Evolutionary conservation across 306 rosid species (phyloP), one percentile per base, ranked within the genome.

Genomic region (Quercus cerris): DNA sequence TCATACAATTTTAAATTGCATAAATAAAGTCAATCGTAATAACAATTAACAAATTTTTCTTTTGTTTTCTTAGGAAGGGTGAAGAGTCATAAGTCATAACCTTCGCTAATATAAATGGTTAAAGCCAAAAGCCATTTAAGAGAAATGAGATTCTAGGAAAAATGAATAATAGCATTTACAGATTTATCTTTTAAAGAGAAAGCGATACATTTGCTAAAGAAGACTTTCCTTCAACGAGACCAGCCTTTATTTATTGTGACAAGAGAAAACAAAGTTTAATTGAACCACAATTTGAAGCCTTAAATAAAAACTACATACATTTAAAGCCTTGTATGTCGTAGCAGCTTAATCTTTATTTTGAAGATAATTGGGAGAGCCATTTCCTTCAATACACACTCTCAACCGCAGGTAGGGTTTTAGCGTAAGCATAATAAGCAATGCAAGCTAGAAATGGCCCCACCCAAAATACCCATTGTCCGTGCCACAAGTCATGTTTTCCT

Each of bases 381-480:
- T 49, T 49, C 54, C 54, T 49, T 19, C 17, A 19, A 4, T 49
- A 71, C 75, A 51, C 25, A 49, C 41, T 52, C 46, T 55, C 17
- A 46, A 6, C 0, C 28, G 62, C 49, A 3, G 84, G 85, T 1
- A 85, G 49, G 56, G 75, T 71, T n/a, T 8, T 31, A 1, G 20
- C 22, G 46, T 69, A 28, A n/a, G 7, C 1, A 49, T 31, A 67
- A 58, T 67, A 81, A 18, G 22, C 5, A n/a, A 75, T 30, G 30
- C 80, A 81, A 31, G 80, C 84, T 3, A 81, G 41, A 41, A 75
- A 27, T 3, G 84, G 84, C 5, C 81, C 84, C 13, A 59, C 23
- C 84, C 80, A 75, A 56, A 81, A 81, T 20, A 81, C 68, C 80
- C 84, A 81, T 49, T 70, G 73, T 13, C 84, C 80, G 7, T 70